Percentiles rank a stretch among this genome's conserved stretches.
phyloP scores from a whole-genome alignment of 164 flowering plant species.

The Berberis thunbergii region DNA sequence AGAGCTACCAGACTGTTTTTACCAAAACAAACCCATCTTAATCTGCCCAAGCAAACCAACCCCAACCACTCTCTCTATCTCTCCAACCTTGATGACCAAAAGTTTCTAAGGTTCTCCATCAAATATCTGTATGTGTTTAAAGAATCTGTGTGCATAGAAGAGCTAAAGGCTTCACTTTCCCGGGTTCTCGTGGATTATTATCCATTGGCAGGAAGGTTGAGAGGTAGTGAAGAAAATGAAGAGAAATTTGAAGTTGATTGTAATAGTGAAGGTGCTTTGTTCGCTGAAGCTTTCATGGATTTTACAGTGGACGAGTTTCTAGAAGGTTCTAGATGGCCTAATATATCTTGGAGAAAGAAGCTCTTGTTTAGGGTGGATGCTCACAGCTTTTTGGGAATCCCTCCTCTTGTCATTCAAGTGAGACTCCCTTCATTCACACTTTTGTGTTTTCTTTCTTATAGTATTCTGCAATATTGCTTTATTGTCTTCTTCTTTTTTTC shows the following conservation, averaged over 20 bases:
- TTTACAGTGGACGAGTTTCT: conserved; percentile 52
- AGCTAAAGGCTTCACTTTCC: conserved; percentile 53
- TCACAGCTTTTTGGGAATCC: conserved; percentile 54
- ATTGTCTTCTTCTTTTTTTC: background rate
- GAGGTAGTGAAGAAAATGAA: conserved; percentile 25
- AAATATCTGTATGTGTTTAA: conserved; percentile 63
- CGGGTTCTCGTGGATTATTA: conserved; percentile 64
- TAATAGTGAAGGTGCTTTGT: conserved; percentile 76
- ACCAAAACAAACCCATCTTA: conserved; percentile 32
- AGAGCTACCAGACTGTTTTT: conserved; percentile 66
- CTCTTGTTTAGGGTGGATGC: conserved; percentile 61
- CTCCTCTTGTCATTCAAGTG: conserved; percentile 89
- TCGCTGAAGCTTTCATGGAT: conserved; percentile 77
- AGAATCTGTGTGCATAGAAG: conserved; percentile 25
- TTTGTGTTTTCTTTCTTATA: background rate
- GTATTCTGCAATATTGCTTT: background rate
- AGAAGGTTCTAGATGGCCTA: conserved; percentile 40
- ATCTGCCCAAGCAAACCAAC: conserved; percentile 51
- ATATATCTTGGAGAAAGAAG: conserved; percentile 66
- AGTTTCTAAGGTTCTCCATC: conserved; percentile 74
- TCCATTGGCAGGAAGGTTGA: conserved; percentile 86
- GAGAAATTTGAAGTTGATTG: conserved; percentile 74
- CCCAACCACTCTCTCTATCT: conserved; percentile 58
- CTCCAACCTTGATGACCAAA: conserved; percentile 83
- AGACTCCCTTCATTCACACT: background rate